These are phyloP conservation scores for Aspergillus caelatus DNA, from an alignment of 2,329 filamentous ascomycete species.

Conservation along the genomic window DNA sequence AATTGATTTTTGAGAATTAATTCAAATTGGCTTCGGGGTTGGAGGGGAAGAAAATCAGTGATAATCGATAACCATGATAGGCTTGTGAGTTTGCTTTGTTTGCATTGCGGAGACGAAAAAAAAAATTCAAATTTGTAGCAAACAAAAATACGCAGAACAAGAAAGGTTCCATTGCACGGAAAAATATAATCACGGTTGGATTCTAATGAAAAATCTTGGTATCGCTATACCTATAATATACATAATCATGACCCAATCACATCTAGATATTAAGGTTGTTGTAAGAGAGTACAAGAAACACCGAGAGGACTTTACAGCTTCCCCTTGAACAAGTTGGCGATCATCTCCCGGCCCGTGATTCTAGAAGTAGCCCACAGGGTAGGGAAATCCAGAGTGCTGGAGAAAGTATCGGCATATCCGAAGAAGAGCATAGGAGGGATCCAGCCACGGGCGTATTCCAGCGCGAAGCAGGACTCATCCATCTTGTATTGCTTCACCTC, in stretches of 20 bases:
- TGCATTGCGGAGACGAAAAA: conserved; percentile 9
- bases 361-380: conserved; percentile 78
- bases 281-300: not conserved
- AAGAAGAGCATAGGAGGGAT: conserved; percentile 93
- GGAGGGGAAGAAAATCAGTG: conserved; percentile 17
- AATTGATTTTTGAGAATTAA: not conserved
- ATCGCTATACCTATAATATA: conserved; percentile 2
- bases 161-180: not conserved
- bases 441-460: conserved; percentile 64
- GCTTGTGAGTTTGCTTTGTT: conserved; percentile 16
- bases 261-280: not conserved
- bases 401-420: conserved; percentile 79
- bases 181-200: not conserved
- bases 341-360: conserved; percentile 76
- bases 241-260: not conserved
- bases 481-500: conserved; percentile 73
- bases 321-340: conserved; percentile 67
- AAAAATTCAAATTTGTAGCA: not conserved
- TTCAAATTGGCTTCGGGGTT: conserved; percentile 2
- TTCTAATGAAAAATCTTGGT: not conserved
- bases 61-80: conserved; percentile 19
- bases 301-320: conserved; percentile 62
- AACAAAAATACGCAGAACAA: not conserved
- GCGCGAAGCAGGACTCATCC: conserved; percentile 41
- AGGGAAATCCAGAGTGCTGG: conserved; percentile 80